Base-by-base conservation (phyloP, 2,329 filamentous ascomycete species). In the Epichloe gansuensis region DNA sequence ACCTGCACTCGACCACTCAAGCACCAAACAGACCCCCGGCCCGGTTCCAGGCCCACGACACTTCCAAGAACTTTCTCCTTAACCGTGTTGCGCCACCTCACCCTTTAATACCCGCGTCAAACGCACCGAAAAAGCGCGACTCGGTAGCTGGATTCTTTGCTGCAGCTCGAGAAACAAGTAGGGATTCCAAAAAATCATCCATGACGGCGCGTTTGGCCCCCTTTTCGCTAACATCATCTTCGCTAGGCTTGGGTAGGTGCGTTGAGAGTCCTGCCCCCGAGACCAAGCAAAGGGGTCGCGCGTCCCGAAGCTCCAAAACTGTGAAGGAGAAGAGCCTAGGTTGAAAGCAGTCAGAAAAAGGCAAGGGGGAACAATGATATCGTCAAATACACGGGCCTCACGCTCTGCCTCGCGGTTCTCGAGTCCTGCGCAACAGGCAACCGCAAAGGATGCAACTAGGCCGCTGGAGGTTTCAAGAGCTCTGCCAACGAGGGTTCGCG, bases 361-460 rank as follows among this genome's bases (percentile, higher is more conserved):
- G 15, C 31, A 21, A 34, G 15, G 28, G n/a, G 15, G 25, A 59
- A 60, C 53, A 55, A 70, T 69, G 62, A 68, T 71, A 55, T 68
- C 73, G 43, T 67, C 70, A 56, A 73, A 67, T 61, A 74, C 72
- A 57, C 69, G 75, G 67, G 67, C 74, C 52, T 70, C 75, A 59
- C 73, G 78, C 67, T 80, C 57, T 47, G 56, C 56, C 28, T 57
- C 78, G 67, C 76, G 78, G 52, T 78, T 72, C 60, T 79, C 78
- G 56, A 81, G 78, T 60, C 78, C 78, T 31, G 69, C 72, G 50
- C 69, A 69, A 56, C 57, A 25, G 25, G n/a, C 59, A 41, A 57
- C 60, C 53, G 67, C 61, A 56, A 50, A 47, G 45, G 34, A 51
- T 17, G 35, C 37, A 52, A 65, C 61, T 56, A 63, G 63, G 57